Evolutionary conservation across 345 rosid genomes (phyloP).

Genomic region (Murraya koenigii): DNA sequence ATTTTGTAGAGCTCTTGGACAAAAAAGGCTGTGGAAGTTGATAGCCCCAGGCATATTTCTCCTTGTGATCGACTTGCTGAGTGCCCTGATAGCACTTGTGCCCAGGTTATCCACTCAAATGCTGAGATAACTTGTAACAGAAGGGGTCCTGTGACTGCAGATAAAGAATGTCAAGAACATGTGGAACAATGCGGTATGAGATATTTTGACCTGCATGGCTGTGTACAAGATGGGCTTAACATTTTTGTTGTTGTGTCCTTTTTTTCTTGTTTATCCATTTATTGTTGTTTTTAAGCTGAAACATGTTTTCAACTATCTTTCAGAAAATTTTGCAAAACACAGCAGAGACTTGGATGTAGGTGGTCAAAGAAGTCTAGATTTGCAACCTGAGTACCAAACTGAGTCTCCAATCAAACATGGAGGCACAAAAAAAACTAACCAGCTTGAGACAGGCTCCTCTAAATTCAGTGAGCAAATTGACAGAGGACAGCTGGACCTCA

Average conservation of each 20-base stretch:
- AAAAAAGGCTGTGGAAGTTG: slow-evolving; percentile 41
- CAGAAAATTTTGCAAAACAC: slow-evolving; percentile 43
- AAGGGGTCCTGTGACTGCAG: slow-evolving; percentile 22
- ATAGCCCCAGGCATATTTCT: slow-evolving; percentile 35
- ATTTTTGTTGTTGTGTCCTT: not conserved
- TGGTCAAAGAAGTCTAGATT: slow-evolving; percentile 34
- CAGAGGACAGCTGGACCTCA: slow-evolving; percentile 32
- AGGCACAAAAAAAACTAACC: slow-evolving; percentile 29
- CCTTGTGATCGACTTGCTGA: slow-evolving; percentile 37
- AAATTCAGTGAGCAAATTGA: slow-evolving; percentile 28
- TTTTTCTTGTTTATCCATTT: not conserved
- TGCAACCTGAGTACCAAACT: slow-evolving; percentile 32
- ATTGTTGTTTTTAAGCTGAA: not conserved
- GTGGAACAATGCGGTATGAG: slow-evolving; percentile 34
- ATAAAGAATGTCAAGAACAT: slow-evolving; percentile 21
- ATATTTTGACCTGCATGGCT: slow-evolving; percentile 5
- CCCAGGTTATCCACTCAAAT: slow-evolving; percentile 51
- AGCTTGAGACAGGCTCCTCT: slow-evolving; percentile 28
- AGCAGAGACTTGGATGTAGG: slow-evolving; percentile 39
- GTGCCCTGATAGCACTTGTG: slow-evolving; percentile 56
- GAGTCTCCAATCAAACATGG: slow-evolving; percentile 26
- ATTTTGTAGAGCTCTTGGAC: slow-evolving; percentile 59
- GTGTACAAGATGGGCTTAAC: not conserved
- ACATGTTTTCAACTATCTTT: not conserved
- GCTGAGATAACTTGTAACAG: slow-evolving; percentile 35